Base-by-base conservation (phyloP, 441 rosid species). In the Mallotus repandus region DNA sequence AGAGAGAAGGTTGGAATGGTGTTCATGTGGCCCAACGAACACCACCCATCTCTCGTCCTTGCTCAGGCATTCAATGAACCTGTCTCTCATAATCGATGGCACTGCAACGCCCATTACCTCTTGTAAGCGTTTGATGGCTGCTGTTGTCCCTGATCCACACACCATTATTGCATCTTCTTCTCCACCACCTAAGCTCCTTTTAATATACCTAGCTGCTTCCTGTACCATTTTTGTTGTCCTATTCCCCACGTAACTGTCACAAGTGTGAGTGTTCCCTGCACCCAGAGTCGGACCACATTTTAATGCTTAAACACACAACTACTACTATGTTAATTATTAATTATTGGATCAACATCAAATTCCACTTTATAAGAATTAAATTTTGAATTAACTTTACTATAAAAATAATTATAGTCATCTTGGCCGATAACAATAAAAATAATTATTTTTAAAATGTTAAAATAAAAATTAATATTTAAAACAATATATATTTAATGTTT, bases 21-120 rank as follows among this genome's bases (percentile, higher is more conserved):
- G 95, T 82, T 89, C 95, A 25, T 84, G 82, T 0, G 95, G 95
- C 1, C 95, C 92, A 2, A 86, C 75, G 25, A 89, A 84, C 5
- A 88, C 94, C 0, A 85, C 81, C 94, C 91, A 88, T 68, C 92
- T 85, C 53, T 88, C 83, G 70, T 89, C 84, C 7, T 38, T 22
- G 4, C 64, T 48, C 18, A 89, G 69, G 75, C 83, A 73, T 15
- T 67, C 76, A 21, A 81, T 38, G 4, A 84, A 13, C 49, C 77
- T 78, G 0, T 86, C 89, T 70, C 86, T 76, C 35, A 84, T 5
- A 12, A 68, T 83, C 1, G 92, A 85, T 9, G 94, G 86, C 21
- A 88, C 85, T 0, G 87, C 43, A 16, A 88, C 68, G 11, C 88
- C 90, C 86, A 89, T 86, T 15, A 84, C 88, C 56, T 89, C 91